phyloP scores from a whole-genome alignment of 2,329 filamentous ascomycete species.

The Pseudogymnoascus sp. region DNA sequence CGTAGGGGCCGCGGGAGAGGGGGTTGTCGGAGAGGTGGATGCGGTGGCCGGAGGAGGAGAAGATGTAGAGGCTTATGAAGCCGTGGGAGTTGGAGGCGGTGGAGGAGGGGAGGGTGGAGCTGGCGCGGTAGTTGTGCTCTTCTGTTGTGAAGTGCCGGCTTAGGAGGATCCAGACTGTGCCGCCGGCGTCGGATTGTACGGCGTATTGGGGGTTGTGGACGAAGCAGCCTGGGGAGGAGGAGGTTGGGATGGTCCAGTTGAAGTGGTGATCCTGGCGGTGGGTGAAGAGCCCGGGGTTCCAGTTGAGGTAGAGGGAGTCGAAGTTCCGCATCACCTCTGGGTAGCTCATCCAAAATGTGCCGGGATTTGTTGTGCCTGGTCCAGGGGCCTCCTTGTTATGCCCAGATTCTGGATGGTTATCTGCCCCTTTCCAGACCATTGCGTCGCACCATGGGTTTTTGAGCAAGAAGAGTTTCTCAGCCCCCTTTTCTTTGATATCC shows the following conservation, averaged over 20 bases:
- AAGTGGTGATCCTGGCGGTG: conserved; percentile 87
- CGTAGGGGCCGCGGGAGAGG: conserved; percentile 71
- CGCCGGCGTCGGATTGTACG: conserved; percentile 49
- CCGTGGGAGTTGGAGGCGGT: conserved; percentile 46
- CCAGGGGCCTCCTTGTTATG: conserved; percentile 16
- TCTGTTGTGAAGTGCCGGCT: conserved; percentile 76
- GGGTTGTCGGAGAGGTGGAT: conserved; percentile 69
- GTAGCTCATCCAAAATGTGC: conserved; percentile 90
- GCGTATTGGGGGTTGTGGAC: conserved; percentile 67
- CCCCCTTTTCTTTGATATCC: conserved; percentile 60
- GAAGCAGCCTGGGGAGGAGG: conserved; percentile 46
- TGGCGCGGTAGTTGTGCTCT: conserved; percentile 38
- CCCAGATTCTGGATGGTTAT: conserved; percentile 20
- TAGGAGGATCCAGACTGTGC: conserved; percentile 74
- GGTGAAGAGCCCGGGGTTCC: conserved; percentile 81
- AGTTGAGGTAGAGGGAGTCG: conserved; percentile 93
- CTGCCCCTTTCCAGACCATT: conserved; percentile 57
- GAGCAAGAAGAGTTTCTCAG: conserved; percentile 64
- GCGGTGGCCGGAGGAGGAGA: conserved; percentile 60
- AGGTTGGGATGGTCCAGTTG: conserved; percentile 58
- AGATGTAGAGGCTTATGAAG: conserved; percentile 83
- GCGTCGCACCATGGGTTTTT: conserved; percentile 96
- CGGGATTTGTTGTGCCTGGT: conserved; percentile 41
- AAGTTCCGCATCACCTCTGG: conserved; percentile 87
- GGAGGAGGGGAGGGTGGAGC: conserved; percentile 23